A percentile compares a stretch with the other conserved stretches of the same genome.
These are phyloP conservation scores for Cordyceps militaris DNA, from an alignment of 2,329 filamentous ascomycete species.

Conservation along the genomic window DNA sequence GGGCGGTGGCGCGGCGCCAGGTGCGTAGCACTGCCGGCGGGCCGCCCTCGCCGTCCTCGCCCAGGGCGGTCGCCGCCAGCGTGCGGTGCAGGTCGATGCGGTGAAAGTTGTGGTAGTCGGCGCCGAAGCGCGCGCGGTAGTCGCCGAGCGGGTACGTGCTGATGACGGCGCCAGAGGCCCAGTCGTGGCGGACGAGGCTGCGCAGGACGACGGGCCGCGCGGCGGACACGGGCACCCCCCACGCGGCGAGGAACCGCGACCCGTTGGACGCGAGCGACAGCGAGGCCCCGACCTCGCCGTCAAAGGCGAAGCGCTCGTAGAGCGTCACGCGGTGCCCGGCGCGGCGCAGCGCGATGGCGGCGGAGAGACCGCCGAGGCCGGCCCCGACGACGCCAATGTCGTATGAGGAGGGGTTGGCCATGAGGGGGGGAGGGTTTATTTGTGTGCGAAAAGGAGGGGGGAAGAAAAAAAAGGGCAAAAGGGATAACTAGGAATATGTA, in stretches of 20 bases:
- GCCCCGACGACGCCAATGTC: conserved; percentile 32
- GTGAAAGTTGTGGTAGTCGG: conserved; percentile 58
- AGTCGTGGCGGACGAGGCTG: conserved; percentile 56
- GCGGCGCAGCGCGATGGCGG: conserved; percentile 33
- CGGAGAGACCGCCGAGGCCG: conserved; percentile 33
- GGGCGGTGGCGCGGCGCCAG: conserved; percentile 42
- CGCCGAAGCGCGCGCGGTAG: conserved; percentile 54
- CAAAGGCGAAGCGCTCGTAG: conserved; percentile 56
- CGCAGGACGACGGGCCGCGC: conserved; percentile 54
- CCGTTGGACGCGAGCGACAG: conserved; percentile 58
- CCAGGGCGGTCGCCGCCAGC: conserved; percentile 49
- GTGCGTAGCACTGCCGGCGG: conserved; percentile 41
- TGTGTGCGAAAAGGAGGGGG: neutral
- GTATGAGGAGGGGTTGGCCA: conserved; percentile 18
- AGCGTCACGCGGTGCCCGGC: conserved; percentile 42
- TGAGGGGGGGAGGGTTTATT: neutral
- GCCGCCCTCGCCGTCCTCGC: conserved; percentile 40
- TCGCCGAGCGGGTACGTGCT: conserved; percentile 53
- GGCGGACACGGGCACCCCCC: conserved; percentile 51
- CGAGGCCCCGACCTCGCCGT: conserved; percentile 57
- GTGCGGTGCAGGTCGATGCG: conserved; percentile 56
- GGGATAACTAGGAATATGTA: neutral
- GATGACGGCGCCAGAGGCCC: conserved; percentile 53
- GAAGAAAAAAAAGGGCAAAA: neutral
- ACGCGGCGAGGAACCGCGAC: conserved; percentile 55